phyloP scores from a whole-genome alignment of 2,329 filamentous ascomycete genomes.

The Ustulina deusta region DNA sequence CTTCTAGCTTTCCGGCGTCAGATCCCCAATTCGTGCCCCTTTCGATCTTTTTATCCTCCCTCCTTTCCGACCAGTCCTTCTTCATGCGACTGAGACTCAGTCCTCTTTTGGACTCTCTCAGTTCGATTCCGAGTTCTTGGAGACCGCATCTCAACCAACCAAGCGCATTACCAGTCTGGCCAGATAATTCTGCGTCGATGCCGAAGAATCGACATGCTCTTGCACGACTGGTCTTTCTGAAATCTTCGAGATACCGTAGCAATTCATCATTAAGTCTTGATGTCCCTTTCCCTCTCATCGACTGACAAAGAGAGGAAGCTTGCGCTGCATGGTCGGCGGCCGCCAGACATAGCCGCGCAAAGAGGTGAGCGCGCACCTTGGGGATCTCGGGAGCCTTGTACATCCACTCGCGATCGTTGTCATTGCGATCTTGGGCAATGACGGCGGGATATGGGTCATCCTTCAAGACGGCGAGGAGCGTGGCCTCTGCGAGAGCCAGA shows the following conservation, averaged over 20 bases:
- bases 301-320: slow-evolving; percentile 67
- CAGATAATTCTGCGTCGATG: slow-evolving; percentile 86
- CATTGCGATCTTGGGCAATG: slow-evolving; percentile 84
- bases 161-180: slow-evolving; percentile 84
- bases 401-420: slow-evolving; percentile 95
- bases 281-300: slow-evolving; percentile 52
- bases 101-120: slow-evolving; percentile 63
- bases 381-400: slow-evolving; percentile 88
- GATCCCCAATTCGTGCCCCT: slow-evolving; percentile 80
- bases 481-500: slow-evolving; percentile 87
- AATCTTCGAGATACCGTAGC: slow-evolving; percentile 78
- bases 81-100: slow-evolving; percentile 67
- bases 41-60: slow-evolving; percentile 83
- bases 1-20: slow-evolving; percentile 87
- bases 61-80: slow-evolving; percentile 77
- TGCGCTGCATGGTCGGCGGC: slow-evolving; percentile 88
- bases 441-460: slow-evolving; percentile 92
- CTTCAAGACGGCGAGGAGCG: slow-evolving; percentile 88
- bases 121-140: slow-evolving; percentile 76
- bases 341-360: slow-evolving; percentile 87
- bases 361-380: slow-evolving; percentile 88
- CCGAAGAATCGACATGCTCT: slow-evolving; percentile 92
- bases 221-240: slow-evolving; percentile 80
- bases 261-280: slow-evolving; percentile 74
- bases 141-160: slow-evolving; percentile 86